These are phyloP conservation scores for Limnomonas spitsbergensis DNA, from an alignment of 139 green algal genomes.

Conservation along the genomic window DNA sequence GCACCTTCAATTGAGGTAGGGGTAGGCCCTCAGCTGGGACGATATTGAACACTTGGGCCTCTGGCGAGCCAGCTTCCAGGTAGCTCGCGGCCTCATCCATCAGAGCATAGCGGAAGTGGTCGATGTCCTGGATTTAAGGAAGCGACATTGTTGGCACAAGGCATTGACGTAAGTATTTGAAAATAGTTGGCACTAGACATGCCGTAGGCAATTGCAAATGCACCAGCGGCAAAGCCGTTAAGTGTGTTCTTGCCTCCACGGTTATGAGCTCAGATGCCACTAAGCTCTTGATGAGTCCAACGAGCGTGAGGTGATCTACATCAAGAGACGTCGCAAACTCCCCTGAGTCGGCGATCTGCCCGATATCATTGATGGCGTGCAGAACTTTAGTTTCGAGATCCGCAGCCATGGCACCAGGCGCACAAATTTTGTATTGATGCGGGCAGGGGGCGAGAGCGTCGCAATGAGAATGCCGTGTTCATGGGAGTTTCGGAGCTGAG, in stretches of 20 bases:
- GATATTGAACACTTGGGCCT: conserved; percentile 80
- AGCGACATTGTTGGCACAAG: conserved; percentile 6
- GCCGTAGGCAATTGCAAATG: too few species aligned
- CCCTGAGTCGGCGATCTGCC: conserved; percentile 67
- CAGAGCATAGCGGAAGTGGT: conserved; percentile 67
- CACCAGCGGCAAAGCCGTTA: too few species aligned
- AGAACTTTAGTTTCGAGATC: conserved; percentile 53
- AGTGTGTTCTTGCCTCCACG: conserved; percentile 66
- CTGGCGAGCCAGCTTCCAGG: conserved; percentile 67
- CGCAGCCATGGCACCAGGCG: too few species aligned
- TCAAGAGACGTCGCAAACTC: conserved; percentile 48
- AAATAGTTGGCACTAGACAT: too few species aligned
- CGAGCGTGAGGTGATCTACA: conserved; percentile 72
- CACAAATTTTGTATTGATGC: too few species aligned
- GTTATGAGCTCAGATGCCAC: conserved; percentile 73
- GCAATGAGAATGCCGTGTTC: too few species aligned
- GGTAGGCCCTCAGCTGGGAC: conserved; percentile 70
- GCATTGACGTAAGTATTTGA: too few species aligned
- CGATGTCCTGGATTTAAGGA: conserved; percentile 71
- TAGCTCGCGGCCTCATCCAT: conserved; percentile 76
- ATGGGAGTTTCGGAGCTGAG: too few species aligned
- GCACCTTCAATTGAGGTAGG: conserved; percentile 77
- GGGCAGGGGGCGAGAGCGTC: too few species aligned
- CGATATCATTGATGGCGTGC: conserved; percentile 43
- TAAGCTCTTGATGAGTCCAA: conserved; percentile 84